Evolutionary conservation across 176 grass and related monocot genomes (phyloP), one percentile per base, ranked within the genome.

Genomic region (Musa acuminata): DNA sequence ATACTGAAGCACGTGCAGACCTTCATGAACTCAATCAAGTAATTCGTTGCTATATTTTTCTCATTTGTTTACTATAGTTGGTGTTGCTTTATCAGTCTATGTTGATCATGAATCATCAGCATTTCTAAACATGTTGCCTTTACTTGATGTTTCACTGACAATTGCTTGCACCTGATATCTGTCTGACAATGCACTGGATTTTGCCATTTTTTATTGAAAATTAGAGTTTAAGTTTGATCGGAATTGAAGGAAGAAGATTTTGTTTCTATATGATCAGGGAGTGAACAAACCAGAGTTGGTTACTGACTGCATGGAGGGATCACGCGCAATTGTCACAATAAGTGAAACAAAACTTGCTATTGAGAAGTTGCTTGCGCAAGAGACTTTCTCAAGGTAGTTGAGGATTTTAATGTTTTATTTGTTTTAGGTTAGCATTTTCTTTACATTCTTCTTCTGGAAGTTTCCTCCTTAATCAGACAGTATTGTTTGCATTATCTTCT

Each of bases 341-440:
- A 89, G 75, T 35, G 85, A 93, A 48, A 87, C 88, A 65, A 98
- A 98, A 85, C 69, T 87, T 76, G 84, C 78, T 67, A 98, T 98
- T 35, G 73, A 93, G 73, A 69, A 91, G 78, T 87, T 98, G 84
- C 81, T 93, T 77, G 75, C 86, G 66, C 83, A 93, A 79, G 90
- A 98, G 75, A 93, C 82, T 72, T 98, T 98, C 72, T 85, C 94
- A 78, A 81, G 84, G 94, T 98, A 97, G 55, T 49, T 24, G 13
- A 62, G 71, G 70, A 86, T 74, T 1, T 66, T 20, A 6, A 43
- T 50, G 13, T 8, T 64, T 17, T 29, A 24, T 64, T 24, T 66
- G 4, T 13, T 49, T 2, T 51, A 5, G 10, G n/a, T 43, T 72
- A 48, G 52, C 51, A 8, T 73, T 73, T 72, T 53, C 11, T 53